phyloP scores from a whole-genome alignment of 2,329 filamentous ascomycete genomes.

The Xylaria sp. region DNA sequence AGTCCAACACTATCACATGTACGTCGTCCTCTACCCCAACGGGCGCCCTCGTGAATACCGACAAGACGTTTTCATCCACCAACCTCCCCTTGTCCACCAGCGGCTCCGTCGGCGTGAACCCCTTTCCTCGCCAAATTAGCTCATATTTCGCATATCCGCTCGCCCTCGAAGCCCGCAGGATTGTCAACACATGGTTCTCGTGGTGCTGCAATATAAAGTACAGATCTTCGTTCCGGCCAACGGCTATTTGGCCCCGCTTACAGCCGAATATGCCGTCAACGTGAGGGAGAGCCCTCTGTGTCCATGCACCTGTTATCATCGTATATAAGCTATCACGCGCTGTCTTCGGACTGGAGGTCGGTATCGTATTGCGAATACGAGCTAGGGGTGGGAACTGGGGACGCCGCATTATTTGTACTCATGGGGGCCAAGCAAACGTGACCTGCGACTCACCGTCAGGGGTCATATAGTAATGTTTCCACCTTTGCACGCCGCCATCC shows the following conservation, averaged over 20 bases:
- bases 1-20: slow-evolving; percentile 36
- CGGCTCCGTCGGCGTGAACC: slow-evolving; percentile 36
- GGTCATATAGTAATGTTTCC: slow-evolving; percentile 39
- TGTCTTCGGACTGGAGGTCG: background rate
- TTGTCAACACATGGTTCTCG: slow-evolving; percentile 26
- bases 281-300: slow-evolving; percentile 29
- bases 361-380: background rate
- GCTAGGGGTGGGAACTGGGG: background rate
- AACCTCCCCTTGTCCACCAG: slow-evolving; percentile 36
- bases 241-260: slow-evolving; percentile 35
- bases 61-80: slow-evolving; percentile 34
- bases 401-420: background rate
- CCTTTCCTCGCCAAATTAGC: slow-evolving; percentile 34
- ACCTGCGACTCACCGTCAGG: slow-evolving; percentile 28
- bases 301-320: slow-evolving; percentile 31
- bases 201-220: slow-evolving; percentile 36
- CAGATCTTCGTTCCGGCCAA: slow-evolving; percentile 33
- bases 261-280: slow-evolving; percentile 30
- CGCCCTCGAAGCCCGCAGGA: slow-evolving; percentile 31
- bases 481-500: slow-evolving; percentile 29
- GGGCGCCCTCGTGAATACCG: slow-evolving; percentile 31
- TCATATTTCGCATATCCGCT: slow-evolving; percentile 32
- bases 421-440: background rate
- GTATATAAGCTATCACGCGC: background rate
- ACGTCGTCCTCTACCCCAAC: slow-evolving; percentile 12